A percentile compares a stretch with the other conserved stretches of the same genome.
These are phyloP conservation scores for Vigna nakashimae DNA, from an alignment of 306 rosid genomes.

Conservation along the genomic window DNA sequence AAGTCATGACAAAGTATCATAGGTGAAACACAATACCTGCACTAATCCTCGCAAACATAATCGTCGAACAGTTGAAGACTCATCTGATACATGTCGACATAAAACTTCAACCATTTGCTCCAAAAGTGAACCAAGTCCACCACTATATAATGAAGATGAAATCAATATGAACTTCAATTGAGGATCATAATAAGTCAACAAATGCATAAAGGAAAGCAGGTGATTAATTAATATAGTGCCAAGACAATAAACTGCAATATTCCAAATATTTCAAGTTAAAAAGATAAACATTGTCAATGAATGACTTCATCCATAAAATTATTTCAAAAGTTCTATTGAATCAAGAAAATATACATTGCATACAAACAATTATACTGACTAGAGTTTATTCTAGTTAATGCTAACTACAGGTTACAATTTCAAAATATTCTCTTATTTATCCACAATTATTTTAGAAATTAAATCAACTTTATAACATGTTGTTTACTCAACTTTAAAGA, in stretches of 20 bases:
- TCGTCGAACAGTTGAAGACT: conserved; percentile 88
- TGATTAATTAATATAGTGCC: conserved; percentile 18
- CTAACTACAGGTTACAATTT: no score
- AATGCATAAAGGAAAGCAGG: not conserved
- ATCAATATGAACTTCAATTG: conserved; percentile 42
- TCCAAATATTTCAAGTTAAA: conserved; percentile 21
- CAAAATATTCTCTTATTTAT: no score
- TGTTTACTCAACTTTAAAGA: no score
- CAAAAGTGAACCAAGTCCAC: conserved; percentile 75
- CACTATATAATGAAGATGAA: conserved; percentile 57
- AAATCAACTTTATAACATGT: no score
- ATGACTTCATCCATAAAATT: not conserved
- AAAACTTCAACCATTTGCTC: conserved; percentile 90
- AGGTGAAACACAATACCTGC: conserved; percentile 63
- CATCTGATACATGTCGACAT: conserved; percentile 88
- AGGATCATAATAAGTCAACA: conserved; percentile 7
- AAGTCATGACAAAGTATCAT: conserved; percentile 17
- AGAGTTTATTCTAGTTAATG: no score
- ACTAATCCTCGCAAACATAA: conserved; percentile 95
- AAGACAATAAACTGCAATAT: conserved; percentile 11
- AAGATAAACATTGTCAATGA: conserved; percentile 8
- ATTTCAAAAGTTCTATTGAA: no score
- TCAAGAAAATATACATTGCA: no score
- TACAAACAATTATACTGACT: no score
- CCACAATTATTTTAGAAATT: no score